These are phyloP conservation scores for Colletotrichum endophyticum DNA, from an alignment of 2,329 filamentous ascomycete genomes.

Conservation along the genomic window DNA sequence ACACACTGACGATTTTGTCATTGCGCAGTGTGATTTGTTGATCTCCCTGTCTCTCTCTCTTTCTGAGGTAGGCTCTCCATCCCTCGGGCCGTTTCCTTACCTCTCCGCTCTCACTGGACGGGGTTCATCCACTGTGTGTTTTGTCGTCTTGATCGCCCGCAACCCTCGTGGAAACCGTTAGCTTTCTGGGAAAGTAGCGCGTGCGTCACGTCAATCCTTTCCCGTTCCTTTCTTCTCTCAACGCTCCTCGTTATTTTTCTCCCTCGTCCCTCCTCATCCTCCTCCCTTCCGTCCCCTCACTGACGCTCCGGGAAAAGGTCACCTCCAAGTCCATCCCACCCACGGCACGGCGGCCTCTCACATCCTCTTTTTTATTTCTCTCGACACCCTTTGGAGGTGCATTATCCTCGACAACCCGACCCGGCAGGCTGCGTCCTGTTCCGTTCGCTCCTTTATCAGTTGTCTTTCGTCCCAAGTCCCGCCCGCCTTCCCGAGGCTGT, in stretches of 20 bases:
- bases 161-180: slow-evolving; percentile 4
- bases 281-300: not conserved
- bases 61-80: not conserved
- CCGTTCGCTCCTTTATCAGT: slow-evolving; percentile 4
- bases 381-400: not conserved
- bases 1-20: not conserved
- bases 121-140: not conserved
- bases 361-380: not conserved
- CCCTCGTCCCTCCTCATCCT: not conserved
- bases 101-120: not conserved
- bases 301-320: not conserved
- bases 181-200: not conserved
- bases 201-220: slow-evolving; percentile 13
- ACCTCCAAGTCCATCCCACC: not conserved
- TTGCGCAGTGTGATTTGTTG: not conserved
- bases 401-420: not conserved
- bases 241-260: not conserved
- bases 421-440: slow-evolving; percentile 7
- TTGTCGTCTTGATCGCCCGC: not conserved
- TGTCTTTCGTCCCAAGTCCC: not conserved
- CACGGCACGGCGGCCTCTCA: slow-evolving; percentile 5
- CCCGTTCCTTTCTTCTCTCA: not conserved
- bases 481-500: slow-evolving; percentile 2
- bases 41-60: not conserved
- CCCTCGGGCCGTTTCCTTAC: not conserved